Conservation (phyloP, 257 asterid species). For the Solanum raphanifolium region DNA sequence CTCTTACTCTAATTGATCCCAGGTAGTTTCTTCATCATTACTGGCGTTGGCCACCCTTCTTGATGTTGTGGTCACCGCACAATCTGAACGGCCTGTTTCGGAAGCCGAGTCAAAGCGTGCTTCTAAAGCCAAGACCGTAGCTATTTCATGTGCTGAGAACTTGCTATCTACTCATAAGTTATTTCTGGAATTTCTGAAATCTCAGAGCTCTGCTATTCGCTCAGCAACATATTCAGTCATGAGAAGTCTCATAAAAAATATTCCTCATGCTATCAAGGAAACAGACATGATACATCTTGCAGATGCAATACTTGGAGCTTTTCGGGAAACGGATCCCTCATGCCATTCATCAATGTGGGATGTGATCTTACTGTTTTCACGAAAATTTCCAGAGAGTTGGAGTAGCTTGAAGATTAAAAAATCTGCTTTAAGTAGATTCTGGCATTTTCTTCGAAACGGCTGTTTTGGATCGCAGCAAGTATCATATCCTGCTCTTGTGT, state of each 20-base stretch:
- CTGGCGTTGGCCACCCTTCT: constrained; percentile 84
- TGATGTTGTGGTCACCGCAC: constrained; percentile 50
- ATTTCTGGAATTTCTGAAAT: constrained; percentile 73
- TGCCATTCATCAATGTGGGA: constrained; percentile 99
- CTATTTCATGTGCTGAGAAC: constrained; percentile 61
- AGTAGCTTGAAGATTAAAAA: constrained; percentile 57
- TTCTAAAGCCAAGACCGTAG: constrained; percentile 55
- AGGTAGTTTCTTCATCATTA: constrained; percentile 85
- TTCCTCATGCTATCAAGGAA: constrained; percentile 59
- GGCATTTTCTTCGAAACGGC: constrained; percentile 79
- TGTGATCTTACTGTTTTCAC: constrained; percentile 44
- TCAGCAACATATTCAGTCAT: constrained; percentile 78
- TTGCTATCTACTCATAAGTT: constrained; percentile 52
- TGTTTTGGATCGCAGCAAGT: constrained; percentile 96
- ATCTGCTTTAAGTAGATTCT: constrained; percentile 53
- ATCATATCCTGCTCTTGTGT: constrained; percentile 78
- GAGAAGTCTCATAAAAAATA: constrained; percentile 66
- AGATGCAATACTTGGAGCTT: constrained; percentile 73
- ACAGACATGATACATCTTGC: constrained; percentile 66
- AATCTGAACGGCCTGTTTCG: constrained; percentile 42
- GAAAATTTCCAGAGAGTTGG: constrained; percentile 80
- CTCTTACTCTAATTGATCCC: constrained; percentile 14
- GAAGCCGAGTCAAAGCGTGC: constrained; percentile 70
- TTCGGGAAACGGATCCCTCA: constrained; percentile 72
- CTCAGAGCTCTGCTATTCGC: constrained; percentile 62